A percentile compares a stretch with the other conserved stretches of the same genome.
Conservation (phyloP, 768 basidiomycete species). For the Podaxis sp. region DNA sequence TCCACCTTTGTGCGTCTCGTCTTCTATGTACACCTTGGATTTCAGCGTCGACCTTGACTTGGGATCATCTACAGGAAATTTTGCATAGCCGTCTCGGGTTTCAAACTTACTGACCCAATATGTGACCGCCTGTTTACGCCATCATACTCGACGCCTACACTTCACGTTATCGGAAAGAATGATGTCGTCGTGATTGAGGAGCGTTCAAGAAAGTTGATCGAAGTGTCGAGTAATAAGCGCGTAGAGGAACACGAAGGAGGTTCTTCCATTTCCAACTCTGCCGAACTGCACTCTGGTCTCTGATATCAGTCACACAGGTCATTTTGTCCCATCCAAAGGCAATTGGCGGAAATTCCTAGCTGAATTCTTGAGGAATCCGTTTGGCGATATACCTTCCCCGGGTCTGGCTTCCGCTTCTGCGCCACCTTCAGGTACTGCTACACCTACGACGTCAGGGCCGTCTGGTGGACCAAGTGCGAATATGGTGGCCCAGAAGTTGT, state of each 20-base stretch:
- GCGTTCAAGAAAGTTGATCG: constrained; percentile 49
- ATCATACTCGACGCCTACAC: constrained; percentile 59
- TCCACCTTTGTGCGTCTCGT: constrained; percentile 56
- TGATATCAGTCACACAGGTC: constrained; percentile 42
- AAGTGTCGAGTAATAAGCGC: constrained; percentile 46
- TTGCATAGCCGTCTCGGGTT: constrained; percentile 67
- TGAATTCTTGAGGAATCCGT: constrained; percentile 54
- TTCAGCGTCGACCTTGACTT: constrained; percentile 1
- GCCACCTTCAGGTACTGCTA: constrained; percentile 12
- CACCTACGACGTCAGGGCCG: constrained; percentile 3
- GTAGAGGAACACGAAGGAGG: constrained; percentile 76
- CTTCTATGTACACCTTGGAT: constrained; percentile 1
- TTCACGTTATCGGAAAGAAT: constrained; percentile 68
- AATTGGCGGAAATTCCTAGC: constrained; percentile 70
- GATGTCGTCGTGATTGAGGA: constrained; percentile 73
- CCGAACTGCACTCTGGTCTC: constrained; percentile 15
- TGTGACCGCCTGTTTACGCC: constrained; percentile 41
- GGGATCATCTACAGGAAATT: constrained; percentile 42
- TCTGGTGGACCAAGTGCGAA: not conserved
- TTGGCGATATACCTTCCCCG: constrained; percentile 42
- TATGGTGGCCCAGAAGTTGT: not conserved
- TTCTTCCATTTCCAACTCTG: constrained; percentile 26
- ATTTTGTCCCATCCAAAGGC: constrained; percentile 73
- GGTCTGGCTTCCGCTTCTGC: constrained; percentile 9
- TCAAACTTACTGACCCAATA: constrained; percentile 45